phyloP scores from a whole-genome alignment of 768 basidiomycete species.

The Trametes sanguinea region DNA sequence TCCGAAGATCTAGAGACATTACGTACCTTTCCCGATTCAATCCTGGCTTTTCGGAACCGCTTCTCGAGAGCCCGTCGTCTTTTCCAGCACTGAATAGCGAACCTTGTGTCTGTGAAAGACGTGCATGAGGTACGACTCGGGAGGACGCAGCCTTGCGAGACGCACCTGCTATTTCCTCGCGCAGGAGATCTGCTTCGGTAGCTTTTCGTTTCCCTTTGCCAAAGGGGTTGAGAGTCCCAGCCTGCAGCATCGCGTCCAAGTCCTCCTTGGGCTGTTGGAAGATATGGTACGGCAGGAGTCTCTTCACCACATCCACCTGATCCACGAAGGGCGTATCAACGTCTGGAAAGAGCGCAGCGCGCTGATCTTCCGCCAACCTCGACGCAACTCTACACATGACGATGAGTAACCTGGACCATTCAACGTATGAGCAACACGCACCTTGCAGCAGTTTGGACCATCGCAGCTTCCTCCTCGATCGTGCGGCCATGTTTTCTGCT shows the following conservation, averaged over 20 bases:
- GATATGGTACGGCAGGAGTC: constrained; percentile 78
- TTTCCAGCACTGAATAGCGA: constrained; percentile 66
- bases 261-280: constrained; percentile 77
- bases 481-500: constrained; percentile 40
- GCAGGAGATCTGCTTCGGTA: constrained; percentile 41
- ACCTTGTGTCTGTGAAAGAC: constrained; percentile 57
- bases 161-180: constrained; percentile 56
- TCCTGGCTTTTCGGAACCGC: constrained; percentile 57
- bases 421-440: constrained; percentile 28
- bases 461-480: constrained; percentile 53
- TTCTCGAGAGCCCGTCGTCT: constrained; percentile 56
- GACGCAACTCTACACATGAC: constrained; percentile 48
- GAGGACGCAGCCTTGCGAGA: constrained; percentile 10
- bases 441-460: constrained; percentile 52
- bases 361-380: constrained; percentile 64
- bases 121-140: neutral
- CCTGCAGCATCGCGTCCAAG: constrained; percentile 33
- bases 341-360: constrained; percentile 61
- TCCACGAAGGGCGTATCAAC: constrained; percentile 69
- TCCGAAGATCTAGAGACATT: neutral
- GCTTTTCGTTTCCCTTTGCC: constrained; percentile 69
- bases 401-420: neutral
- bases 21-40: constrained; percentile 59
- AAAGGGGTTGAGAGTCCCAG: constrained; percentile 19
- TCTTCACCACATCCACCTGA: constrained; percentile 61